Conservation (phyloP, 805 yeast genomes). For the Candida pini region DNA sequence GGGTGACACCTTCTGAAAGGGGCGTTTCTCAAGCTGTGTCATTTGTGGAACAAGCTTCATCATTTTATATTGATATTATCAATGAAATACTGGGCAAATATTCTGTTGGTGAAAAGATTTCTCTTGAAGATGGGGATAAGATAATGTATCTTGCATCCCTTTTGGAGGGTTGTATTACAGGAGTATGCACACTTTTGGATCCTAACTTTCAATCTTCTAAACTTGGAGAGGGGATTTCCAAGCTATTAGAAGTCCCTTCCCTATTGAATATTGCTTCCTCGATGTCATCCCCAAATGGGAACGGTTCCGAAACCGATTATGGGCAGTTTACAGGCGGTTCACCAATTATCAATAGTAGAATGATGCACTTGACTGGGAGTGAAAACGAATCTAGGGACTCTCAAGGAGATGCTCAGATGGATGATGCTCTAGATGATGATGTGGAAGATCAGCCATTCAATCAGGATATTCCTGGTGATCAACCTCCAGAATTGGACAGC, state of each 20-base stretch:
- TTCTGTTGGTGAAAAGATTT: constrained; percentile 35
- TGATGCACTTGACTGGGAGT: too few relatives aligned
- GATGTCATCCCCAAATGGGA: constrained; percentile 19
- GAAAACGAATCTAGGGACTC: too few relatives aligned
- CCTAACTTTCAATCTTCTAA: constrained; percentile 43
- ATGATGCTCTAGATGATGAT: constrained; percentile 2
- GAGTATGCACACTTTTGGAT: constrained; percentile 67
- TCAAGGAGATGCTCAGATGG: background rate
- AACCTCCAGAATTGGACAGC: background rate
- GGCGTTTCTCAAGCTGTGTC: constrained; percentile 60
- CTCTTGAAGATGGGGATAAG: constrained; percentile 21
- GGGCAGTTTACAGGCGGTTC: too few relatives aligned
- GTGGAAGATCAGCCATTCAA: constrained; percentile 3
- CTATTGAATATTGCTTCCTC: too few relatives aligned
- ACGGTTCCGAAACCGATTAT: too few relatives aligned
- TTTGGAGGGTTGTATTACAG: constrained; percentile 43
- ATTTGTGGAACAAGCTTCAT: constrained; percentile 45
- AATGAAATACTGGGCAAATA: constrained; percentile 48
- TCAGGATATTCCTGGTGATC: constrained; percentile 1
- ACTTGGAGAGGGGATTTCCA: too few relatives aligned
- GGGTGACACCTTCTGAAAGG: constrained; percentile 64
- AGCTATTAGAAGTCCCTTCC: too few relatives aligned
- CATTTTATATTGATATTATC: constrained; percentile 38
- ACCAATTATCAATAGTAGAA: too few relatives aligned
- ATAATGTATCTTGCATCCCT: constrained; percentile 18